A percentile compares a stretch with the other conserved stretches of the same genome.
Conservation (phyloP, 129 eudicot genomes). For the Apium graveolens region DNA sequence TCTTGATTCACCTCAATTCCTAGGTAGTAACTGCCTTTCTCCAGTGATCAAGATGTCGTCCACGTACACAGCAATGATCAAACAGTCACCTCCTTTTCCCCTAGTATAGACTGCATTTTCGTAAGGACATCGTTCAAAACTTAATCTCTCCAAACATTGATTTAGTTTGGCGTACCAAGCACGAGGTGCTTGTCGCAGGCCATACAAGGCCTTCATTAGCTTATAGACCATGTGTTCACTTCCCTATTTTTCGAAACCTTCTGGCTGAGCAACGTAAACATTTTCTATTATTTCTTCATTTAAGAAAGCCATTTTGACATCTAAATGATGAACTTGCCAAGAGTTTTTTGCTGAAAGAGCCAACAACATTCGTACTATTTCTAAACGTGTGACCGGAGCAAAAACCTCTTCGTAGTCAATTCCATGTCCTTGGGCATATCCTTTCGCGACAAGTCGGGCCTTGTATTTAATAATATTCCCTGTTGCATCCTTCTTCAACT, state of each 20-base stretch:
- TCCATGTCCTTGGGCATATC: too few species aligned
- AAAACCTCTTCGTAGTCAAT: too few species aligned
- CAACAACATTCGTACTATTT: too few species aligned
- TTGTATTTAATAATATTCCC: too few species aligned
- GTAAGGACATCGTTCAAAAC: background rate
- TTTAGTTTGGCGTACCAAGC: background rate
- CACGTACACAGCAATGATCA: background rate
- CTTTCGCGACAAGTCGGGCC: too few species aligned
- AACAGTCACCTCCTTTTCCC: background rate
- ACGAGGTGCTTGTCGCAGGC: background rate
- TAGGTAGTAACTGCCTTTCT: background rate
- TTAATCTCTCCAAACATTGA: too few species aligned
- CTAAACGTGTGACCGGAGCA: too few species aligned
- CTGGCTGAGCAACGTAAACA: background rate
- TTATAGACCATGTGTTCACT: background rate
- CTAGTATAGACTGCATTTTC: background rate
- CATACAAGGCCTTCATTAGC: background rate
- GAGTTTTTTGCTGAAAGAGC: too few species aligned
- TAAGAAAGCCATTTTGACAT: background rate
- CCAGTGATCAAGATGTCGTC: background rate
- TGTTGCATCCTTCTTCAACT: too few species aligned
- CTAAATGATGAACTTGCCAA: too few species aligned
- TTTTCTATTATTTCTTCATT: background rate
- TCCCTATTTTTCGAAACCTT: background rate
- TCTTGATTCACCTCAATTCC: background rate